Percentiles rank a stretch among this genome's conserved stretches.
Conservation (phyloP, 75 land plant genomes). For the Chamaecyparis obtusa region DNA sequence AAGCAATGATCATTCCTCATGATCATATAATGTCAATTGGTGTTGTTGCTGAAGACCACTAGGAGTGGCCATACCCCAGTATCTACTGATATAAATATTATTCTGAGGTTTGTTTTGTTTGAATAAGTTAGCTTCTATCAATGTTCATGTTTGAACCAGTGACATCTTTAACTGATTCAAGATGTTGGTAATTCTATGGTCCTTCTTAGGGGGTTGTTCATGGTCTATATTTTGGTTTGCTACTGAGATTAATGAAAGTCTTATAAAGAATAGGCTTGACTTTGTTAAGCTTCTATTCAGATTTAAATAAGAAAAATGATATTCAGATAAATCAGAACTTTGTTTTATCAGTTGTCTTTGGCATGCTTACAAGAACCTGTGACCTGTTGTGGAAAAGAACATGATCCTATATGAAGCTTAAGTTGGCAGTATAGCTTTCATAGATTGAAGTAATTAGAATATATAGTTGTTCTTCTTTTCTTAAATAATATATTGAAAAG, state of each 20-base stretch:
- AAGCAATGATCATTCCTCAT: neutral
- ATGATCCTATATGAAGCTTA: no score
- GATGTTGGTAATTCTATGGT: neutral
- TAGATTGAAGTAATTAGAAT: no score
- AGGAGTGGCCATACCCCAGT: neutral
- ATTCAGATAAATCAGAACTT: no score
- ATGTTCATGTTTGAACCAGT: neutral
- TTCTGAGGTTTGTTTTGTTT: neutral
- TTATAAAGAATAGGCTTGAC: neutral
- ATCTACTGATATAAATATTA: no score
- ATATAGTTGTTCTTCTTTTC: no score
- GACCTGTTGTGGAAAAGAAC: neutral
- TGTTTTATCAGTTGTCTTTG: no score
- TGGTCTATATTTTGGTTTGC: no score
- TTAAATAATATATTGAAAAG: no score
- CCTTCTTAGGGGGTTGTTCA: neutral
- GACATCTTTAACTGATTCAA: neutral
- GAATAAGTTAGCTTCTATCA: neutral
- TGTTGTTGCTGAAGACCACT: neutral
- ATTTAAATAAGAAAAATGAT: no score
- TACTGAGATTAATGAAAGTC: neutral
- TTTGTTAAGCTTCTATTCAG: neutral
- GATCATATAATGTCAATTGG: neutral
- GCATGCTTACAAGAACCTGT: neutral
- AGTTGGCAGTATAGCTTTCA: no score